A percentile compares a stretch with the other conserved stretches of the same genome.
Conservation (phyloP, 2,329 filamentous ascomycete species). For the Alternaria arborescens region DNA sequence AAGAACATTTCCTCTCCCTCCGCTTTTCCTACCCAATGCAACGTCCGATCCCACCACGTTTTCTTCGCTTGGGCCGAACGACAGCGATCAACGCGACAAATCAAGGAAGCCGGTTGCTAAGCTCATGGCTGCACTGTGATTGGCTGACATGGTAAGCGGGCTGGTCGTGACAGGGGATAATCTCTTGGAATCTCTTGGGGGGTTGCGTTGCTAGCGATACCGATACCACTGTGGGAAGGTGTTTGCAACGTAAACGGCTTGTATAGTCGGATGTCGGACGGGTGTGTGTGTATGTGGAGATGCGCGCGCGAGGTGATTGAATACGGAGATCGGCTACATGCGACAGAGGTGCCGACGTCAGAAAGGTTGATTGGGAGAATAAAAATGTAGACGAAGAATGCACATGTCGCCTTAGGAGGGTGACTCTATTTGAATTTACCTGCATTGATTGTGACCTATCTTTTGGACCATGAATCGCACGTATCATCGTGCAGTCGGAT, state of each 20-base stretch:
- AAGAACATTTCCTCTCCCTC: too few species aligned
- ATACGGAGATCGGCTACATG: background rate
- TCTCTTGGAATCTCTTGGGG: constrained; percentile 10
- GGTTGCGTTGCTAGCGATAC: background rate
- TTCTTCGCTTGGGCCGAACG: background rate
- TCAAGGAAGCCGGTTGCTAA: constrained; percentile 4
- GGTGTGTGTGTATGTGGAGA: background rate
- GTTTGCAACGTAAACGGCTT: background rate
- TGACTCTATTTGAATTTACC: background rate
- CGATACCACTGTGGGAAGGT: background rate
- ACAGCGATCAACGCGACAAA: background rate
- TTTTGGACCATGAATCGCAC: constrained; percentile 10
- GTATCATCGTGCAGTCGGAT: constrained; percentile 9
- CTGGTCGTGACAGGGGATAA: background rate
- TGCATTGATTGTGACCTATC: constrained; percentile 10
- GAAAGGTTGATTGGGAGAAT: background rate
- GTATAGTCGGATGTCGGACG: background rate
- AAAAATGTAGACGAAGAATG: too few species aligned
- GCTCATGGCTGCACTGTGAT: background rate
- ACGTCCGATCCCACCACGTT: constrained; percentile 8
- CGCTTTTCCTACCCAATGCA: constrained; percentile 5
- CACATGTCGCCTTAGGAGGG: background rate
- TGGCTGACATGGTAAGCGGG: constrained; percentile 10
- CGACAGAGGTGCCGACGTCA: background rate
- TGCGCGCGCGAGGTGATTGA: background rate